Percentiles rank a stretch among this genome's conserved stretches.
Evolutionary conservation across 2,329 filamentous ascomycete species (phyloP).

Genomic region (Amylocarpus encephaloides): DNA sequence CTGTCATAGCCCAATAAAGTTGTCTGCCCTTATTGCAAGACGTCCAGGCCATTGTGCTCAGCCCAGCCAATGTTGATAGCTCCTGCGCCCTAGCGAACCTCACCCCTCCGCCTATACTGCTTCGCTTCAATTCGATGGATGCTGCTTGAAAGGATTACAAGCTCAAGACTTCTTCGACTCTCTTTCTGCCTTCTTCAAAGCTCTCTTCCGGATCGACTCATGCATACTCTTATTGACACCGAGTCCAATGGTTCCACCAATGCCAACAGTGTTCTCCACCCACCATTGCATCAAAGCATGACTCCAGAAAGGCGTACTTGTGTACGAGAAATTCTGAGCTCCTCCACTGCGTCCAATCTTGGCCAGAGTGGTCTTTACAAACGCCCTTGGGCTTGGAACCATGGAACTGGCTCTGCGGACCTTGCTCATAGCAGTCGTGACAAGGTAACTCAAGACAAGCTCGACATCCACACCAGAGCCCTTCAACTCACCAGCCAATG

Average conservation of each 20-base stretch:
- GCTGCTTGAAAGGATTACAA: neutral
- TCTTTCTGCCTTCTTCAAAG: slow-evolving; percentile 63
- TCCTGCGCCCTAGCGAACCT: too few species aligned
- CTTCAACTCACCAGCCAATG: slow-evolving; percentile 76
- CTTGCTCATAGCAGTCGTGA: slow-evolving; percentile 97
- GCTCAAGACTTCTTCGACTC: slow-evolving; percentile 48
- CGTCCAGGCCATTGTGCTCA: too few species aligned
- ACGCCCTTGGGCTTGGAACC: slow-evolving; percentile 74
- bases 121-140: too few species aligned
- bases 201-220: slow-evolving; percentile 58
- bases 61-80: too few species aligned
- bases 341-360: slow-evolving; percentile 76
- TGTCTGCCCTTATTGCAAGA: too few species aligned
- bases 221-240: slow-evolving; percentile 61
- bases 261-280: slow-evolving; percentile 54
- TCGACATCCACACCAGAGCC: slow-evolving; percentile 81
- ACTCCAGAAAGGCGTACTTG: slow-evolving; percentile 88
- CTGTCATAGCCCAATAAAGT: too few species aligned
- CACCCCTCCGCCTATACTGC: too few species aligned
- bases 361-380: slow-evolving; percentile 70
- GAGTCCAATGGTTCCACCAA: slow-evolving; percentile 51
- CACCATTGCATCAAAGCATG: slow-evolving; percentile 86
- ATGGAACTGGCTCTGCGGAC: slow-evolving; percentile 70
- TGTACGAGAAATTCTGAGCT: slow-evolving; percentile 72
- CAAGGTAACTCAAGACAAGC: slow-evolving; percentile 83